Evolutionary conservation across 352 stramenopile species (phyloP).

Genomic region (Globisporangium apiculatum): DNA sequence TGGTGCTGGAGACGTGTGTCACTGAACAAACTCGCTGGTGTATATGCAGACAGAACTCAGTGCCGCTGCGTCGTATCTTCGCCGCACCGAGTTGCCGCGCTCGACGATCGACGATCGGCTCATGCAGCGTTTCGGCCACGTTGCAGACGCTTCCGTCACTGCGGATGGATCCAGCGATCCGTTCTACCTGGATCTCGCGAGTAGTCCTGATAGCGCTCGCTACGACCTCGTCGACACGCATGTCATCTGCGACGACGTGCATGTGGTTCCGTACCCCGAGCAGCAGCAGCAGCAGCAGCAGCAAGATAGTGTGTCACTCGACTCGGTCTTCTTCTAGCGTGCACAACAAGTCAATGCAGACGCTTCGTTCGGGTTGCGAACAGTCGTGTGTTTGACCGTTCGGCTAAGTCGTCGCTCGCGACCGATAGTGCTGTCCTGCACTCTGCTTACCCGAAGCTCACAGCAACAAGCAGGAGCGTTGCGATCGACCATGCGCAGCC

Average conservation of each 20-base stretch:
- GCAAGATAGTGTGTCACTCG: slow-evolving; percentile 12
- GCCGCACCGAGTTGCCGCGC: background rate
- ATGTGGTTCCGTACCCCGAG: slow-evolving; percentile 8
- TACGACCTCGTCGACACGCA: background rate
- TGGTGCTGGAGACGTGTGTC: no score
- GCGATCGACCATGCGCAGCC: slow-evolving; percentile 1
- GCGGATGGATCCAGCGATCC: background rate
- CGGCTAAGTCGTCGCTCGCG: background rate
- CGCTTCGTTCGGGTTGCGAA: background rate
- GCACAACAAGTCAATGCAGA: background rate
- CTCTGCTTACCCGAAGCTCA: background rate
- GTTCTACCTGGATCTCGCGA: slow-evolving; percentile 1
- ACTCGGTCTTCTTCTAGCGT: slow-evolving; percentile 32
- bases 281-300: slow-evolving; percentile 4
- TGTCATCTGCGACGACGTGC: slow-evolving; percentile 5
- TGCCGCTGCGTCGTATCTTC: no score
- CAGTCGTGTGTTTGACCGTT: background rate
- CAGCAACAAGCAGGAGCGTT: background rate
- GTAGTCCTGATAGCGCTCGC: background rate
- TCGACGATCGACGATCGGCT: slow-evolving; percentile 13
- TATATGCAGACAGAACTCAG: no score
- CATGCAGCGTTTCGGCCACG: slow-evolving; percentile 5
- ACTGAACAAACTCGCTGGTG: no score
- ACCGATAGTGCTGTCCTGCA: background rate
- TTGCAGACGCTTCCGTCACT: background rate